A percentile compares a stretch with the other conserved stretches of the same genome.
phyloP scores from a whole-genome alignment of 129 eudicot genomes.

The Deinandra increscens region DNA sequence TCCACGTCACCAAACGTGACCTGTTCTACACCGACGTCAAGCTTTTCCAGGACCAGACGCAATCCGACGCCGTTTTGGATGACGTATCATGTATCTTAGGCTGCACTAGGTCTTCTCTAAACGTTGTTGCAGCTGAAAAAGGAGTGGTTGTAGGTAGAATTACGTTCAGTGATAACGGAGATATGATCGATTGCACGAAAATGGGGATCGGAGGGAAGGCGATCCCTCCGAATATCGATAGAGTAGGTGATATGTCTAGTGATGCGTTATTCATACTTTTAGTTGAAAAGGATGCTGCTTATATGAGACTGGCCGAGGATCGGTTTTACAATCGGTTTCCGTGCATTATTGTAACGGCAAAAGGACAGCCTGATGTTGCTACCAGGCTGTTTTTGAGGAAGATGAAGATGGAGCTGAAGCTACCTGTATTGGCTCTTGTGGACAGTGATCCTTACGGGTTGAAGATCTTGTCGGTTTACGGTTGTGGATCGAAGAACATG shows the following conservation, averaged over 20 bases:
- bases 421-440: conserved; percentile 88
- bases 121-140: conserved; percentile 86
- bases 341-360: conserved; percentile 77
- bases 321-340: conserved; percentile 90
- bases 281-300: conserved; percentile 96
- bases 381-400: conserved; percentile 90
- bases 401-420: conserved; percentile 78
- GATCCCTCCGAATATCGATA: conserved; percentile 85
- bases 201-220: conserved; percentile 98
- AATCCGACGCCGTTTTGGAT: conserved; percentile 78
- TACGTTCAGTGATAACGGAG: conserved; percentile 79
- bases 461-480: conserved; percentile 86
- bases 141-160: conserved; percentile 93
- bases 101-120: conserved; percentile 78
- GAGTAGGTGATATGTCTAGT: conserved; percentile 93
- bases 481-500: conserved; percentile 99
- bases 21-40: conserved; percentile 92
- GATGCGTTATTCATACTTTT: conserved; percentile 84
- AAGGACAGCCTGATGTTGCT: conserved; percentile 94
- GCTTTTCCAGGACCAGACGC: conserved; percentile 86
- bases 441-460: conserved; percentile 98
- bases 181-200: conserved; percentile 92
- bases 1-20: conserved; percentile 94
- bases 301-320: conserved; percentile 87
- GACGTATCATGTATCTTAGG: conserved; percentile 85